A percentile compares a stretch with the other conserved stretches of the same genome.
Evolutionary conservation across 2,329 filamentous ascomycete species (phyloP).

Genomic region (Alternaria sp.): DNA sequence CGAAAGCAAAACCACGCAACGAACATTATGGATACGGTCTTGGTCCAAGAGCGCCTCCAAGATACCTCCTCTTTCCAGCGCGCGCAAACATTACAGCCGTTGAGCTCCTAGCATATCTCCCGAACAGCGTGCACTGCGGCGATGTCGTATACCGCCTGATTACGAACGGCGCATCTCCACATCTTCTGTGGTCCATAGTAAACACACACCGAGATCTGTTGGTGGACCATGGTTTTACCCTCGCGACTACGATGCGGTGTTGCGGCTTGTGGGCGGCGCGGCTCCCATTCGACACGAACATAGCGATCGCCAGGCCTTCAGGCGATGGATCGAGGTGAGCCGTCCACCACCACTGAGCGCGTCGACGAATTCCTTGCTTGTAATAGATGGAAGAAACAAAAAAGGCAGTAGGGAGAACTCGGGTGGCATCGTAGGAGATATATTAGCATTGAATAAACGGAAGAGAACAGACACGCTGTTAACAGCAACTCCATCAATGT

Average conservation of each 20-base stretch:
- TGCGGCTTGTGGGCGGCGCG: conserved; percentile 20
- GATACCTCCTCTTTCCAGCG: conserved; percentile 25
- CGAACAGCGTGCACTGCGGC: conserved; percentile 28
- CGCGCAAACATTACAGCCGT: conserved; percentile 30
- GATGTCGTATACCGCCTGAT: conserved; percentile 35
- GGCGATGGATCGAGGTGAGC: conserved; percentile 9
- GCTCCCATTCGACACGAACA: conserved; percentile 9
- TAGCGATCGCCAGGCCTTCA: conserved; percentile 19
- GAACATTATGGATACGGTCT: conserved; percentile 4
- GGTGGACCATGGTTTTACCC: conserved; percentile 28
- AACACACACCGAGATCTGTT: conserved; percentile 25
- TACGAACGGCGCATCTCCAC: conserved; percentile 26
- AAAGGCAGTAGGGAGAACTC: background rate
- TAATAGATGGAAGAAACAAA: background rate
- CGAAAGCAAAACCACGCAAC: background rate
- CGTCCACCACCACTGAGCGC: background rate
- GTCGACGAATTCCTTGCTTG: background rate
- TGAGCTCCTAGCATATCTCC: conserved; percentile 36
- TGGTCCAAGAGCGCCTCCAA: conserved; percentile 15
- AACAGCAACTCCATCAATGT: background rate
- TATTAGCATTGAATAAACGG: background rate
- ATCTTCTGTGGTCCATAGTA: conserved; percentile 23
- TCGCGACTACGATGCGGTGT: conserved; percentile 25
- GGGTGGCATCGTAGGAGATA: background rate
- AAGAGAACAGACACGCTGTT: background rate